Evolutionary conservation across 345 rosid genomes (phyloP).

Genomic region (Excoecaria cochinchinensis): DNA sequence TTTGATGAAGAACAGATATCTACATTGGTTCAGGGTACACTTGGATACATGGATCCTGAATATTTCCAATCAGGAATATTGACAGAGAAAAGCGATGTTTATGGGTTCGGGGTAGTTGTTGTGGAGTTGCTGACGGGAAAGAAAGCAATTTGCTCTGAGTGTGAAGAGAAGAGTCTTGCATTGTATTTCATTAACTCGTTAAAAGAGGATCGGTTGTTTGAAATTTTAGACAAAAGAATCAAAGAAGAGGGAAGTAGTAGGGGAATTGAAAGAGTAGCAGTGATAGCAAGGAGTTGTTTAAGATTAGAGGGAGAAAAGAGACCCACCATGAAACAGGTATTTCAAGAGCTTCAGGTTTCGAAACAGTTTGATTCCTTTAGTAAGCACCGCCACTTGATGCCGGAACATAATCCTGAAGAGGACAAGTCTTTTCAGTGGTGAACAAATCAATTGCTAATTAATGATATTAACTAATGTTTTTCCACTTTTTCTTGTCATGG

Average conservation of each 20-base stretch:
- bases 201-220: constrained; percentile 29
- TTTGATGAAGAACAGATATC: constrained; percentile 17
- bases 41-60: constrained; percentile 37
- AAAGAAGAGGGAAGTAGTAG: constrained; percentile 11
- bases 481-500: too few relatives aligned
- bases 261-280: constrained; percentile 30
- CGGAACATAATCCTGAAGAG: not conserved
- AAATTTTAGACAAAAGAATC: constrained; percentile 22
- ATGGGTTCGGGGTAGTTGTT: constrained; percentile 26
- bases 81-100: constrained; percentile 30
- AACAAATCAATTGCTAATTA: not conserved
- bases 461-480: too few relatives aligned
- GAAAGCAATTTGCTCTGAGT: constrained; percentile 7
- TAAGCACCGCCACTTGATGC: not conserved
- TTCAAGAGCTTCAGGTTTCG: constrained; percentile 28
- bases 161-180: constrained; percentile 17
- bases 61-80: constrained; percentile 24
- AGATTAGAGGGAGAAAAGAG: constrained; percentile 34
- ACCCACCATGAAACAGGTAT: constrained; percentile 47
- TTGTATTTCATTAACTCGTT: constrained; percentile 23
- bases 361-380: not conserved
- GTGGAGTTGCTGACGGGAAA: constrained; percentile 15
- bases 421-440: not conserved
- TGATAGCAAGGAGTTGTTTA: constrained; percentile 40
- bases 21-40: constrained; percentile 30